Evolutionary conservation across 768 basidiomycete genomes (phyloP).

Genomic region (Suillus subalutaceus): DNA sequence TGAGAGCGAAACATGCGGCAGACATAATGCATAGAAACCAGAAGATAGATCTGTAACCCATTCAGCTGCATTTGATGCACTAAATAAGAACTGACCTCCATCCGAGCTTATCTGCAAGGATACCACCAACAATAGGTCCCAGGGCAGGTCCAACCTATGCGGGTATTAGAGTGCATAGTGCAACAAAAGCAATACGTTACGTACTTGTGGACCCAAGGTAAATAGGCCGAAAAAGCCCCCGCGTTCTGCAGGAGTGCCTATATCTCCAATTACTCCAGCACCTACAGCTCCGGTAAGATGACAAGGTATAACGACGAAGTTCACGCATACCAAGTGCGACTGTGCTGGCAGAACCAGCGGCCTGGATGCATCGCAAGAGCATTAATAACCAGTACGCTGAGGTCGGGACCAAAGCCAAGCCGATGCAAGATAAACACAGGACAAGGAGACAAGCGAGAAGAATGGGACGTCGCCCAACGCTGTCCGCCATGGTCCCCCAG

Average conservation of each 20-base stretch:
- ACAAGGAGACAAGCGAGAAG: conserved; percentile 66
- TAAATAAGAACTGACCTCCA: conserved; percentile 50
- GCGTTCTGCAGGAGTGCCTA: conserved; percentile 71
- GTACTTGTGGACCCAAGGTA: conserved; percentile 64
- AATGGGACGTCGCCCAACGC: conserved; percentile 63
- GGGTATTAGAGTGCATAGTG: not conserved
- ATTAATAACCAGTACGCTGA: conserved; percentile 77
- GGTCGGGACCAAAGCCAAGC: conserved; percentile 55
- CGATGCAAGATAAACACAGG: conserved; percentile 67
- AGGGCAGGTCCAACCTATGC: conserved; percentile 54
- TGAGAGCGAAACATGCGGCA: conserved; percentile 46
- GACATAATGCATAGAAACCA: conserved; percentile 62
- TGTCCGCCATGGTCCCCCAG: conserved; percentile 66
- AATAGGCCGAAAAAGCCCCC: conserved; percentile 76
- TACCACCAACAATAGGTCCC: conserved; percentile 50
- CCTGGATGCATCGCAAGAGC: conserved; percentile 79
- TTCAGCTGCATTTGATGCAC: conserved; percentile 3
- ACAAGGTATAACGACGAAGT: not conserved
- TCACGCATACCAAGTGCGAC: conserved; percentile 61
- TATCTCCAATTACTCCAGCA: conserved; percentile 79
- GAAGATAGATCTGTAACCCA: conserved; percentile 51
- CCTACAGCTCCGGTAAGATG: conserved; percentile 38
- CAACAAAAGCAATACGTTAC: not conserved
- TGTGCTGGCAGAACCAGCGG: conserved; percentile 78
- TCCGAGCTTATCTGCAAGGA: conserved; percentile 53